Evolutionary conservation across 257 asterid genomes (phyloP), one percentile per base, ranked within the genome.

Genomic region (Scutellaria baicalensis): DNA sequence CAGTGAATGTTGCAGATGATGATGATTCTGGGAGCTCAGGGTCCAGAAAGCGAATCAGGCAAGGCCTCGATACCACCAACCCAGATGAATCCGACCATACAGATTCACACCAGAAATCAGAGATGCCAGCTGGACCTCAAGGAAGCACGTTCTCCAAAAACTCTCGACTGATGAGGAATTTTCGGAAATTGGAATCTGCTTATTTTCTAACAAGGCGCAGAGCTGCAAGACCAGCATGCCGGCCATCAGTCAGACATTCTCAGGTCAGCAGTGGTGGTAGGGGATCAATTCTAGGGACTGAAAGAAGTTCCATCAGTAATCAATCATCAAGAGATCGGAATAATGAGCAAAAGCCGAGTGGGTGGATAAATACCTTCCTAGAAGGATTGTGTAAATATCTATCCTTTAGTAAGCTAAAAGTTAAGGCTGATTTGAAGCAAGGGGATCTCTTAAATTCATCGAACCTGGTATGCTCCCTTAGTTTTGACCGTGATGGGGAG

Each of bases 401-500:
- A 14, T 75, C 93, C 31, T 94, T 67, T 60, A 94, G 96, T 81
- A 86, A 86, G 84, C 78, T 94, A 14, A 81, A 88, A 57, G 96
- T 89, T 59, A 91, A 85, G 84, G 99, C 99, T 16, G 87, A 91
- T 83, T 78, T 91, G 78, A 91, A 88, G 85, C 99, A 89, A 84
- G 96, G 99, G 62, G 98, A 91, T 82, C 95, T 94, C 64, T 80
- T 91, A 49, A 88, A 89, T 80, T 86, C 98, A 56, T 92, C 99
- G 18, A 94, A 94, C 82, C 82, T 91, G 64, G 99, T 94, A 2
- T 88, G 95, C 80, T 83, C 99, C 70, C 87, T 94, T 69, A 81
- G 97, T 84, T 94, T 91, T 74, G 98, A 91, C 80, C 97, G 98
- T 38, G 99, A 91, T 69, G 95, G 95, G 72, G 97, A 94, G 85